Base-by-base conservation (phyloP, 2,329 filamentous ascomycete genomes). In the Botrytis fragariae region DNA sequence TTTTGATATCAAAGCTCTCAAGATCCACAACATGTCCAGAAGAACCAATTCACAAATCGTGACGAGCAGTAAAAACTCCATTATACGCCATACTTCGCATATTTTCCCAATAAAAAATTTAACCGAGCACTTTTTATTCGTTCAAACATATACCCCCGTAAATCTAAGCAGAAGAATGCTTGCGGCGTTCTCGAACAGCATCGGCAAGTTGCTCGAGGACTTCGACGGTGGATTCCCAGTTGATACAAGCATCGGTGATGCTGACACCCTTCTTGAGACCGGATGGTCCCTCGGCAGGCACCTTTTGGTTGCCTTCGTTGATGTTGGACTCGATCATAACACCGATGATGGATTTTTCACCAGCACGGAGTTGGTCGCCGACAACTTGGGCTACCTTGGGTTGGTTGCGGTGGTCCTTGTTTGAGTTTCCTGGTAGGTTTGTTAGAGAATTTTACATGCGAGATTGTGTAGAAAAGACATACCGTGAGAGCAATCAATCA, bases 251-350 rank as follows among this genome's bases (percentile, higher is more conserved):
- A 83, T 98, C 95, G 1, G 95, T 98, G 84, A 98, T 98, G 83
- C 92, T 95, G 80, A 98, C 92, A 78, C 95, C 95, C 84, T 93
- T 94, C 86, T 94, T 93, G 69, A 98, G 87, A 12, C 84, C 92
- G 1, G 89, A 82, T 12, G 92, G 92, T 14, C 95, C 95, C 83
- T 97, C 93, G 1, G 90, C 83, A 0, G 94, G 94, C 1, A 97
- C 93, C 86, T 97, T 97, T 81, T 94, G 92, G 86, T 91, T 93
- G 77, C 90, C 91, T 85, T 97, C 96, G 83, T 95, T 90, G 87
- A 98, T 95, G 85, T 98, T 95, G 81, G 94, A 97, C 86, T 99
- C 95, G 79, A 99, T 97, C 95, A 99, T 99, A 81, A 98, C 94
- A 82, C 95, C 96, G 77, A 98, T 89, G 79, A 99, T 97, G 77